These are phyloP conservation scores for Excoecaria agallocha DNA, from an alignment of 345 rosid genomes.

Conservation along the genomic window DNA sequence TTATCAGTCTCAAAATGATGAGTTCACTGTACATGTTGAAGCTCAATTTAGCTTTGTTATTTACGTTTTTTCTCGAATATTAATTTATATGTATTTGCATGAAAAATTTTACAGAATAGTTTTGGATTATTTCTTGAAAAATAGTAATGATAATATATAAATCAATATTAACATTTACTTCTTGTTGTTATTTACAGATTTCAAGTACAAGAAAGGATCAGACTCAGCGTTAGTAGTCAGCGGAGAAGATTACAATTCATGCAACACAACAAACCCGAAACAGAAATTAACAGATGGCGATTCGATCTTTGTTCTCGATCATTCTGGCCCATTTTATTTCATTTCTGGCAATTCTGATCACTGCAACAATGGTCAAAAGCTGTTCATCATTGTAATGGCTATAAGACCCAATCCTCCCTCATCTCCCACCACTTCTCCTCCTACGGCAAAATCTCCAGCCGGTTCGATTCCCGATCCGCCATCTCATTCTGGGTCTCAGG, in stretches of 20 bases:
- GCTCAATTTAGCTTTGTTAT: background rate
- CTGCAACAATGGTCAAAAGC: slow-evolving; percentile 67
- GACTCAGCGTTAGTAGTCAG: slow-evolving; percentile 66
- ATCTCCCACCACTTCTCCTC: slow-evolving; percentile 29
- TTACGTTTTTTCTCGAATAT: background rate
- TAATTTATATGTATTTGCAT: too few species aligned
- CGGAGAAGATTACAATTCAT: slow-evolving; percentile 48
- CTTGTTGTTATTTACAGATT: slow-evolving; percentile 41
- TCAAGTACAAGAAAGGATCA: slow-evolving; percentile 62
- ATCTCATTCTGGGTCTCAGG: slow-evolving; percentile 18
- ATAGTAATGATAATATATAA: too few species aligned
- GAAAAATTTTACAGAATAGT: too few species aligned
- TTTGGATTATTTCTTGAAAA: background rate
- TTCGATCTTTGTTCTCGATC: slow-evolving; percentile 54
- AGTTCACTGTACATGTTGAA: too few species aligned
- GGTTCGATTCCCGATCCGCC: slow-evolving; percentile 35
- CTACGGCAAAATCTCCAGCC: slow-evolving; percentile 21
- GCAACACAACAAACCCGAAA: slow-evolving; percentile 57
- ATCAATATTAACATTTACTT: too few species aligned
- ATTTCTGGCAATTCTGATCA: slow-evolving; percentile 59
- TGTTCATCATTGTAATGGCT: slow-evolving; percentile 61
- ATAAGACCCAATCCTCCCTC: slow-evolving; percentile 25
- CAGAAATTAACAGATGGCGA: slow-evolving; percentile 50
- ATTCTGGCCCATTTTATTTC: slow-evolving; percentile 80
- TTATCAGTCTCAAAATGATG: too few species aligned